These are phyloP conservation scores for Kwoniella heveanensis DNA, from an alignment of 768 basidiomycete genomes.

Conservation along the genomic window DNA sequence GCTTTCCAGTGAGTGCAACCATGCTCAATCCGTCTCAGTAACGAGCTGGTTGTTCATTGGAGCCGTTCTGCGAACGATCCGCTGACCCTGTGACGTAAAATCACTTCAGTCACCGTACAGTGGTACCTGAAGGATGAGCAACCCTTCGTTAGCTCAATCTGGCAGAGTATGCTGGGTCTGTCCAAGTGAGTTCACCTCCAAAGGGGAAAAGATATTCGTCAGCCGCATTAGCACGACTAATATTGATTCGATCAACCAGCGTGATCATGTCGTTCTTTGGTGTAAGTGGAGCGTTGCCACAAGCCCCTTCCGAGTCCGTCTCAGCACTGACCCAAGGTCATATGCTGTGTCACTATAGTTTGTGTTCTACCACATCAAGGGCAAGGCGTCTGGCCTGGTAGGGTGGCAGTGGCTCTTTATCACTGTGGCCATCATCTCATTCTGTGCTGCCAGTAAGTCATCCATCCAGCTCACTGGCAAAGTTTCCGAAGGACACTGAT, in stretches of 20 bases:
- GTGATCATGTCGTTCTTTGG: constrained; percentile 14
- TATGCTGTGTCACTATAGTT: background rate
- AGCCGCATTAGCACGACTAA: too few relatives aligned
- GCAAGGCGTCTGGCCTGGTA: constrained; percentile 7
- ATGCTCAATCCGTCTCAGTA: background rate
- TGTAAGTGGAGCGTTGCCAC: background rate
- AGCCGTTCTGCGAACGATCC: too few relatives aligned
- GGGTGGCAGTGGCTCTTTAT: constrained; percentile 40
- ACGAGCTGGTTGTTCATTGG: too few relatives aligned
- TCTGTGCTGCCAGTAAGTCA: constrained; percentile 16
- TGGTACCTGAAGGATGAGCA: constrained; percentile 39
- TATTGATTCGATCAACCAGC: too few relatives aligned
- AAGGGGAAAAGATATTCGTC: background rate
- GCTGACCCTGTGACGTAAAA: too few relatives aligned
- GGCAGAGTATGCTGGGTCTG: constrained; percentile 32
- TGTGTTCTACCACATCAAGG: constrained; percentile 30
- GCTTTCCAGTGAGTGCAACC: constrained; percentile 1
- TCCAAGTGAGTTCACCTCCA: constrained; percentile 14
- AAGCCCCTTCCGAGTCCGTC: too few relatives aligned
- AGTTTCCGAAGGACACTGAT: too few relatives aligned
- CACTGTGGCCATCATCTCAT: constrained; percentile 26
- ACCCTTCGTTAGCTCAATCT: constrained; percentile 30
- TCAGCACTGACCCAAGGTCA: too few relatives aligned
- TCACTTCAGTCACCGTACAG: constrained; percentile 34
- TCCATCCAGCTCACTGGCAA: background rate